Conservation (phyloP, 164 flowering plant species). For the Paratinospora sagittata region DNA sequence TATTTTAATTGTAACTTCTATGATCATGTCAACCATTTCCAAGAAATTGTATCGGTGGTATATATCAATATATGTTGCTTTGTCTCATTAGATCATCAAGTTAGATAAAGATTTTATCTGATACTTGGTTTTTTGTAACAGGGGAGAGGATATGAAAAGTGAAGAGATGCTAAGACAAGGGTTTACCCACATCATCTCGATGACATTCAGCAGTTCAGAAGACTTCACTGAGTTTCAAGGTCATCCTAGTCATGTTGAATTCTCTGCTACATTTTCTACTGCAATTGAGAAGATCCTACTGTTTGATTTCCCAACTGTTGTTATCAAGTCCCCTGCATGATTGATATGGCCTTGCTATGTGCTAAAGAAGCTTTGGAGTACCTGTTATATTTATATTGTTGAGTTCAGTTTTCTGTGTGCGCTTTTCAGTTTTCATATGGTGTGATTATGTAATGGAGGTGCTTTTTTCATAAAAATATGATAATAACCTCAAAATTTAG, state of each 20-base stretch:
- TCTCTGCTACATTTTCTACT: slow-evolving; percentile 46
- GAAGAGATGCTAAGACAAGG: slow-evolving; percentile 70
- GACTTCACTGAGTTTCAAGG: slow-evolving; percentile 37
- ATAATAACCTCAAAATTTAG: background rate
- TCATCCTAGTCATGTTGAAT: slow-evolving; percentile 62
- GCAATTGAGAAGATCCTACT: slow-evolving; percentile 66
- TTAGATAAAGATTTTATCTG: background rate
- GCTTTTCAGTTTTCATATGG: background rate
- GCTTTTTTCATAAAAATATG: background rate
- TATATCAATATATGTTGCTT: background rate
- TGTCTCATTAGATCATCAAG: background rate
- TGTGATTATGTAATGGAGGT: background rate
- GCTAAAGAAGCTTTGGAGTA: background rate
- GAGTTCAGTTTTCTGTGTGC: background rate
- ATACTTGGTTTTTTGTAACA: slow-evolving; percentile 18
- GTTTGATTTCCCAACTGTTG: slow-evolving; percentile 58
- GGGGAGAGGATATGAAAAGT: slow-evolving; percentile 70
- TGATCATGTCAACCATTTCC: no score
- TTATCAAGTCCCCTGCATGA: slow-evolving; percentile 38
- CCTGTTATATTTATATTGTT: background rate
- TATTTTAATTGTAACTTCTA: no score
- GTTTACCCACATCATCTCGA: slow-evolving; percentile 59
- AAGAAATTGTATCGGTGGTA: background rate
- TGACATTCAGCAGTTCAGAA: slow-evolving; percentile 61
- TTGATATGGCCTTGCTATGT: background rate